Conservation (phyloP, 192 early-diverging fungal genomes). For the Linnemannia exigua region DNA sequence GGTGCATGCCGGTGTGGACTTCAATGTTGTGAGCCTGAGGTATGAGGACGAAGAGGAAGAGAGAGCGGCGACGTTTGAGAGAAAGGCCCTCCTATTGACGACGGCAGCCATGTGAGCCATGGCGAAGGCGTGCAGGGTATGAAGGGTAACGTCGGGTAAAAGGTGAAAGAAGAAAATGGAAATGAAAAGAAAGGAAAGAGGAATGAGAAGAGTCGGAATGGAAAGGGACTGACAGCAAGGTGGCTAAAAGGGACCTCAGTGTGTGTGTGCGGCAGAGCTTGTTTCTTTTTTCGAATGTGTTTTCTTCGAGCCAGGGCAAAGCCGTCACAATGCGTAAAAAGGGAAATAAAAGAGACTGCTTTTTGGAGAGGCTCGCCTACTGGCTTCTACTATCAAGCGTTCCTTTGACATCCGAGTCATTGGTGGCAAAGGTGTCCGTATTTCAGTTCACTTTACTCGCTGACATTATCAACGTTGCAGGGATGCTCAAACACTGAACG, state of each 20-base stretch:
- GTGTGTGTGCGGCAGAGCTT: not conserved
- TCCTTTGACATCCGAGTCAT: no score
- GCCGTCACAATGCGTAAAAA: not conserved
- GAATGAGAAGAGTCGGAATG: not conserved
- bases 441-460: no score
- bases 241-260: no score
- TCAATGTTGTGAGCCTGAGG: slow-evolving; percentile 2
- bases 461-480: no score
- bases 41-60: not conserved
- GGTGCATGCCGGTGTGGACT: not conserved
- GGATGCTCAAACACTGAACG: no score
- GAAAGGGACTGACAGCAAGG: not conserved
- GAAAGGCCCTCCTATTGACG: slow-evolving; percentile 25
- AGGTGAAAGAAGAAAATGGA: not conserved
- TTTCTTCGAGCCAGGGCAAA: not conserved
- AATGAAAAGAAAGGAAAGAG: not conserved
- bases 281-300: slow-evolving; percentile 9
- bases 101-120: slow-evolving; percentile 34
- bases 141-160: not conserved
- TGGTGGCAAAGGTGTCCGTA: no score
- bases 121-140: not conserved
- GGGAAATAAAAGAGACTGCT: slow-evolving; percentile 6
- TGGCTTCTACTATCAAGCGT: no score
- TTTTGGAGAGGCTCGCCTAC: not conserved
- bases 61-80: not conserved